Percentiles rank a stretch among this genome's conserved stretches.
Conservation (phyloP, 1,284 basidiomycete species). For the Lentinula novae-zelandiae region DNA sequence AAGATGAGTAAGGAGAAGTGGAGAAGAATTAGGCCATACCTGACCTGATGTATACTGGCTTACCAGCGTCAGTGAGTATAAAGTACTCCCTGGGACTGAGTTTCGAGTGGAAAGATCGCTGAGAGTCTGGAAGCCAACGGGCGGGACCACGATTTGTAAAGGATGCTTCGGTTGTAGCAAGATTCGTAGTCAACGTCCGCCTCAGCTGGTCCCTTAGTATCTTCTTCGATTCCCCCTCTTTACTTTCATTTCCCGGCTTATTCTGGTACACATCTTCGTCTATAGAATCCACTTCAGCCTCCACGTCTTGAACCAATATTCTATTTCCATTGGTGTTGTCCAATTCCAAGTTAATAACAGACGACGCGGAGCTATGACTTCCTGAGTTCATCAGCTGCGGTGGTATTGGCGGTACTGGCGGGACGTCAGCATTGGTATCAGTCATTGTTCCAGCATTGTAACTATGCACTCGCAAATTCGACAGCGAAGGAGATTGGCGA, state of each 20-base stretch:
- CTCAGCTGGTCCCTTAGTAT: slow-evolving; percentile 65
- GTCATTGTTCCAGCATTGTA: slow-evolving; percentile 24
- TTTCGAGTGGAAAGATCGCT: neutral
- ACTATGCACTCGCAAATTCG: slow-evolving; percentile 43
- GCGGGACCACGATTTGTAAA: slow-evolving; percentile 17
- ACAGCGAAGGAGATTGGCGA: slow-evolving; percentile 39
- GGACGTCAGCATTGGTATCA: slow-evolving; percentile 20
- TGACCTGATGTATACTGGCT: slow-evolving; percentile 87
- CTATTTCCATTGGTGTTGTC: slow-evolving; percentile 38
- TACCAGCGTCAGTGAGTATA: slow-evolving; percentile 91
- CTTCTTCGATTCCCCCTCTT: slow-evolving; percentile 58
- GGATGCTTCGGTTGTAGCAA: slow-evolving; percentile 19
- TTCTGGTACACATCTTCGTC: slow-evolving; percentile 44
- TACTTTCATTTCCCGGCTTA: slow-evolving; percentile 33
- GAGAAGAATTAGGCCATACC: slow-evolving; percentile 14
- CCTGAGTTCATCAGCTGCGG: slow-evolving; percentile 23
- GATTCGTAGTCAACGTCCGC: slow-evolving; percentile 47
- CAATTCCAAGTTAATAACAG: slow-evolving; percentile 58
- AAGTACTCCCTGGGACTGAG: slow-evolving; percentile 73
- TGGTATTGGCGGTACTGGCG: slow-evolving; percentile 24
- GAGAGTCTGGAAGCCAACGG: neutral
- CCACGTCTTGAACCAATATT: slow-evolving; percentile 63
- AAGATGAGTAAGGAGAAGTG: neutral
- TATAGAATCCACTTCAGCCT: slow-evolving; percentile 49
- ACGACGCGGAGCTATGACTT: slow-evolving; percentile 63